phyloP scores from a whole-genome alignment of 352 stramenopile species.

The Phytopythium boreale region DNA sequence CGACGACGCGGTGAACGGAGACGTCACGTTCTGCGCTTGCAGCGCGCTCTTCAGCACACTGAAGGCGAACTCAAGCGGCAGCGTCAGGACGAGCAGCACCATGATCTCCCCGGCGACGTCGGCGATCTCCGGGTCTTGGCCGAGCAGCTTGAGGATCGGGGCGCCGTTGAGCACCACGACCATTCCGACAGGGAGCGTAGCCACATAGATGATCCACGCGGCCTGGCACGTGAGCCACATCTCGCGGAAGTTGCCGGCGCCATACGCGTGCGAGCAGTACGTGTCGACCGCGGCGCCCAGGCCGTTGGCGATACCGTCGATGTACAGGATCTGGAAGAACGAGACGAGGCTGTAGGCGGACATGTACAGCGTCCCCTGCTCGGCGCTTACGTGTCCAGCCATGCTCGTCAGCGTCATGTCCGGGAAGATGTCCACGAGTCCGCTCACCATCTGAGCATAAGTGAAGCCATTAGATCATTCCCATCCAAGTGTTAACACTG shows the following conservation, averaged over 20 bases:
- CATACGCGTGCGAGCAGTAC: slow-evolving; percentile 33
- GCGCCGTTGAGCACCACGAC: slow-evolving; percentile 18
- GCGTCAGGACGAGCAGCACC: slow-evolving; percentile 8
- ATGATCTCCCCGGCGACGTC: slow-evolving; percentile 21
- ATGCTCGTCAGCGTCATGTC: slow-evolving; percentile 7
- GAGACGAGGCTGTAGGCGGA: slow-evolving; percentile 4
- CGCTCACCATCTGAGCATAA: not conserved
- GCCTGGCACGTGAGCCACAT: slow-evolving; percentile 42
- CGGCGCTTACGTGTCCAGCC: not conserved
- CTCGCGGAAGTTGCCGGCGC: slow-evolving; percentile 16
- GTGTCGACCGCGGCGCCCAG: slow-evolving; percentile 29
- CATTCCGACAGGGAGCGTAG: slow-evolving; percentile 13
- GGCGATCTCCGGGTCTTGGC: slow-evolving; percentile 30
- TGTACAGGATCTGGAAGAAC: slow-evolving; percentile 18
- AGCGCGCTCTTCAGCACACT: slow-evolving; percentile 25
- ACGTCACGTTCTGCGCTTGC: slow-evolving; percentile 36
- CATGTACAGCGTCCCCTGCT: slow-evolving; percentile 1
- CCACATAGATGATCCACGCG: slow-evolving; percentile 17
- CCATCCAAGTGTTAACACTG: too few relatives aligned
- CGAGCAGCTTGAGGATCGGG: slow-evolving; percentile 23
- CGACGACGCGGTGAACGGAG: slow-evolving; percentile 23
- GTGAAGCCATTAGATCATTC: not conserved
- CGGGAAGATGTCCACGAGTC: slow-evolving; percentile 3
- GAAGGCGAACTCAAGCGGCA: slow-evolving; percentile 26
- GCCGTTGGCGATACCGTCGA: slow-evolving; percentile 18